Conservation (phyloP, 73 alveolate species). For the Symbiodinium pilosum region DNA sequence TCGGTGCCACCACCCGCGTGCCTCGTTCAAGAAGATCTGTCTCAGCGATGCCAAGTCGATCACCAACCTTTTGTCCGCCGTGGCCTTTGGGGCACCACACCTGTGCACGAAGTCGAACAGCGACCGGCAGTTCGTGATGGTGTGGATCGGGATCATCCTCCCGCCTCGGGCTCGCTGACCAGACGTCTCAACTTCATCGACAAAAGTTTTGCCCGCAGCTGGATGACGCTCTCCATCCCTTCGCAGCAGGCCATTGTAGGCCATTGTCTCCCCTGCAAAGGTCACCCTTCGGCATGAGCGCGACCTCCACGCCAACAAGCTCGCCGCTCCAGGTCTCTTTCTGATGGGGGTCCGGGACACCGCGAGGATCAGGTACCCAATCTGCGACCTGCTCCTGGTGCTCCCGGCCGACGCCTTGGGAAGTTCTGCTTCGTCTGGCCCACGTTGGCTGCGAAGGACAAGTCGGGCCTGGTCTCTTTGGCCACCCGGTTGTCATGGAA, state of each 20-base stretch:
- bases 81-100: background rate
- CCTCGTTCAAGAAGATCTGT: background rate
- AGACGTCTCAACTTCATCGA: background rate
- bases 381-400: background rate
- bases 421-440: background rate
- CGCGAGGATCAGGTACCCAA: background rate
- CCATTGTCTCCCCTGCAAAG: background rate
- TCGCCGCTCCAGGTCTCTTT: background rate
- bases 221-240: background rate
- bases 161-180: background rate
- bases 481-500: background rate
- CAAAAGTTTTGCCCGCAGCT: background rate
- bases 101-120: background rate
- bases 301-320: background rate
- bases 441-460: background rate
- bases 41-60: background rate
- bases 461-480: background rate
- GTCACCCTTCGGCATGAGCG: background rate
- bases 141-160: background rate
- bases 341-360: background rate
- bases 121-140: background rate
- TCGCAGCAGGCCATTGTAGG: background rate
- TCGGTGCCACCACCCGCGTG: background rate
- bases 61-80: background rate
- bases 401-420: background rate